Conservation (phyloP, 1,284 basidiomycete species). For the Cutaneotrichosporon dermatis region DNA sequence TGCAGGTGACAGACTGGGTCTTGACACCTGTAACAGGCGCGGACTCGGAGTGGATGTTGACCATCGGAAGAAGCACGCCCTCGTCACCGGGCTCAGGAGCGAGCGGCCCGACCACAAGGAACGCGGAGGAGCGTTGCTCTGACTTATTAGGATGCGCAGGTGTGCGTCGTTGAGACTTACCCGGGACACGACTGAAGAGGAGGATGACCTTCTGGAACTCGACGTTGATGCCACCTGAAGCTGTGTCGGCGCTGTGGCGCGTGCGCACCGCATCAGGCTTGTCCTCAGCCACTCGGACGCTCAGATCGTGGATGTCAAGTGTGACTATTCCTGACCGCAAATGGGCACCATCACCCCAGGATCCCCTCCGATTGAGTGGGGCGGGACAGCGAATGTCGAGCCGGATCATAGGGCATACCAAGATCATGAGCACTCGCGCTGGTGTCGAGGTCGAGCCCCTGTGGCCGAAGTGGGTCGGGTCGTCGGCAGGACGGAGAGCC, state of each 20-base stretch:
- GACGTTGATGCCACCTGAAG: constrained; percentile 16
- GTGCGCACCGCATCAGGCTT: not conserved
- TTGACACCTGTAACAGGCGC: constrained; percentile 16
- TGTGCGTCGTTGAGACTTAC: constrained; percentile 14
- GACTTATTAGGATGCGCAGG: not conserved
- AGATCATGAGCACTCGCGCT: constrained; percentile 5
- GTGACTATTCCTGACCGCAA: constrained; percentile 46
- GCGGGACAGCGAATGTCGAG: constrained; percentile 47
- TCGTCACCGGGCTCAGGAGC: constrained; percentile 36
- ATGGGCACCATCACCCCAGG: constrained; percentile 44
- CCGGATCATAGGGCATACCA: constrained; percentile 37
- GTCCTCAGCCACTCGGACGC: constrained; percentile 14
- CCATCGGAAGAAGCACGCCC: constrained; percentile 39
- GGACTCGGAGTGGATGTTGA: constrained; percentile 45
- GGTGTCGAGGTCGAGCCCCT: not conserved
- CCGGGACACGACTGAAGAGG: constrained; percentile 41
- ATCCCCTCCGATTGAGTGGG: constrained; percentile 35
- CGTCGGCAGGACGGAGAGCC: not conserved
- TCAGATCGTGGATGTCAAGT: constrained; percentile 41
- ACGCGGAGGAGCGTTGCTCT: constrained; percentile 35
- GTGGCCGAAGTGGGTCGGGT: not conserved
- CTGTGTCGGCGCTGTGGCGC: not conserved
- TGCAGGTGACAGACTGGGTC: constrained; percentile 36
- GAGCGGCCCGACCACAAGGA: constrained; percentile 41
- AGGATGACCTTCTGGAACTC: constrained; percentile 42